phyloP scores from a whole-genome alignment of 2,329 filamentous ascomycete species.

The Alternaria postmessia region DNA sequence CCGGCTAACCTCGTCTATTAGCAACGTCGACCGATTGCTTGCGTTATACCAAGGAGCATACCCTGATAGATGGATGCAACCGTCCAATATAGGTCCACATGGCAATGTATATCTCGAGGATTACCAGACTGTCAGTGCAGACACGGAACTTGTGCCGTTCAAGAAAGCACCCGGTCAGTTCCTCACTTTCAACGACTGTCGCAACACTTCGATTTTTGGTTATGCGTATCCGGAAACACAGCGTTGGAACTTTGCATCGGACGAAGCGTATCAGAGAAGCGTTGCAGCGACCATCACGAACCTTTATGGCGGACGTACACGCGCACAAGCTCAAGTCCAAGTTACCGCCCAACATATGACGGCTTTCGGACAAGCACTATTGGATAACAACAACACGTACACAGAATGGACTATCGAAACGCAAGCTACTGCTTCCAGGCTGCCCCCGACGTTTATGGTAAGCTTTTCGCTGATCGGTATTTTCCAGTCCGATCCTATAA shows the following conservation, averaged over 20 bases:
- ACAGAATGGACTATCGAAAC: conserved; percentile 39
- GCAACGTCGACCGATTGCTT: conserved; percentile 59
- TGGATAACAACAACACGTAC: conserved; percentile 17
- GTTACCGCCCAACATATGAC: not conserved
- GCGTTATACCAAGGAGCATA: conserved; percentile 79
- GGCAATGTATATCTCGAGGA: conserved; percentile 52
- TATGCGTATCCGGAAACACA: conserved; percentile 47
- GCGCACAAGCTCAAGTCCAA: conserved; percentile 14
- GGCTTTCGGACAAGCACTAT: conserved; percentile 1
- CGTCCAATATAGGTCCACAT: conserved; percentile 43
- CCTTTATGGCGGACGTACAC: conserved; percentile 27
- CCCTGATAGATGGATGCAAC: conserved; percentile 70
- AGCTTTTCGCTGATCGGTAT: conserved; percentile 31
- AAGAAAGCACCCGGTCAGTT: conserved; percentile 31
- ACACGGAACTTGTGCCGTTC: conserved; percentile 53
- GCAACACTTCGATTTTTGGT: conserved; percentile 36
- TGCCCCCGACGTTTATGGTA: conserved; percentile 34
- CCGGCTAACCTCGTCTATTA: not conserved
- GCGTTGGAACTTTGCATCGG: conserved; percentile 35
- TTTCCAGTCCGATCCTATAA: conserved; percentile 22
- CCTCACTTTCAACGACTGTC: conserved; percentile 41
- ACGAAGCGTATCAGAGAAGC: conserved; percentile 13
- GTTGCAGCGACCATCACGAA: conserved; percentile 29
- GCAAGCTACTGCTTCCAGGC: conserved; percentile 2
- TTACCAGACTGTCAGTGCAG: conserved; percentile 55